phyloP scores from a whole-genome alignment of 371 early-diverging fungal species.

The Apophysomyces ossiformis region DNA sequence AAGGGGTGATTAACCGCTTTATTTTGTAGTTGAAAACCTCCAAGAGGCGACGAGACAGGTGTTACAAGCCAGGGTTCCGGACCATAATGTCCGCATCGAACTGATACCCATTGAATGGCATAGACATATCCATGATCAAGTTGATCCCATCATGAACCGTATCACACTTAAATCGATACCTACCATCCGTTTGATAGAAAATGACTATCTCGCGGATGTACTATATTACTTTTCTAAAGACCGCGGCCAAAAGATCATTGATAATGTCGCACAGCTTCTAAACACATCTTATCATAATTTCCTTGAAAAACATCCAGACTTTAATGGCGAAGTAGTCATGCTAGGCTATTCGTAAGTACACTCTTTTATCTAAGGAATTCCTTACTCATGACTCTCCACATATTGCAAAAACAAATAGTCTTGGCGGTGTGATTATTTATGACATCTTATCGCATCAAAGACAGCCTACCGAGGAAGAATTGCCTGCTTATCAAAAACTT shows the following conservation, averaged over 20 bases:
- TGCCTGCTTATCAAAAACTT: slow-evolving; percentile 37
- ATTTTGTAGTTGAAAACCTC: slow-evolving; percentile 49
- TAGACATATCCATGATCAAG: slow-evolving; percentile 60
- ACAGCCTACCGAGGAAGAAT: slow-evolving; percentile 19
- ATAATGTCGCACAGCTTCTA: slow-evolving; percentile 59
- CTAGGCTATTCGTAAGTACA: slow-evolving; percentile 59
- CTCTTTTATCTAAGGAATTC: neutral
- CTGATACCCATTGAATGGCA: slow-evolving; percentile 62
- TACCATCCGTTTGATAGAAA: slow-evolving; percentile 65
- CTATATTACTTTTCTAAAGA: slow-evolving; percentile 62
- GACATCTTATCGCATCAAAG: slow-evolving; percentile 63
- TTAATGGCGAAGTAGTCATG: slow-evolving; percentile 61
- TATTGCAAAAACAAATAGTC: slow-evolving; percentile 15
- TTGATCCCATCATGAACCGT: slow-evolving; percentile 44
- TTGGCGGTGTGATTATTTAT: slow-evolving; percentile 70
- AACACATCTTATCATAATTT: slow-evolving; percentile 63
- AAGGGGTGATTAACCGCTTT: no score
- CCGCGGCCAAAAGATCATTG: slow-evolving; percentile 61
- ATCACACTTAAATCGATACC: slow-evolving; percentile 73
- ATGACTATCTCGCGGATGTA: slow-evolving; percentile 72
- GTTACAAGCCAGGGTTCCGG: slow-evolving; percentile 55
- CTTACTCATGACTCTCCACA: neutral
- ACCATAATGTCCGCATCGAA: slow-evolving; percentile 52
- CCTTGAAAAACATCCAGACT: slow-evolving; percentile 57
- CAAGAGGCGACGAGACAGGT: slow-evolving; percentile 60